Conservation (phyloP, 2,329 filamentous ascomycete species). For the Pestalotiopsis sp. region DNA sequence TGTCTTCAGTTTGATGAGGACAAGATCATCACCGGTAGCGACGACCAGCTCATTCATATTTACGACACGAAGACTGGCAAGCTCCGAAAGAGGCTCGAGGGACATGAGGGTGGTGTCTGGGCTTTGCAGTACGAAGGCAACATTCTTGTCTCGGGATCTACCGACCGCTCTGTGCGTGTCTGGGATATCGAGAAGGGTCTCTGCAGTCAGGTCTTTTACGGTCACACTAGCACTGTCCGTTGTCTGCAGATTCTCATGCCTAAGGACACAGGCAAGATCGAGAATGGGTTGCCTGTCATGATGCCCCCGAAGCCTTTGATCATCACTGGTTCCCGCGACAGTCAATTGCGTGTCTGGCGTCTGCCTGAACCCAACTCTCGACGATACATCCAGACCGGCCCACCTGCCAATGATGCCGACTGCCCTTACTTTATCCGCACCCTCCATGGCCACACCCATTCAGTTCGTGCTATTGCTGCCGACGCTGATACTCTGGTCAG, state of each 20-base stretch:
- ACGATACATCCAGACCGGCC: constrained; percentile 76
- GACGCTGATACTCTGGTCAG: constrained; percentile 95
- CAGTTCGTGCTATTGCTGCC: constrained; percentile 92
- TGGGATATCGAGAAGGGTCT: constrained; percentile 96
- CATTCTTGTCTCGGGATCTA: constrained; percentile 91
- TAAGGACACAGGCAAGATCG: constrained; percentile 70
- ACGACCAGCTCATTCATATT: constrained; percentile 96
- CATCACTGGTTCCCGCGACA: constrained; percentile 95
- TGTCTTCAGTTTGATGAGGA: constrained; percentile 97
- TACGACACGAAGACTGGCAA: constrained; percentile 96
- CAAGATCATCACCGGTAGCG: constrained; percentile 96
- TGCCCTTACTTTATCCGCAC: constrained; percentile 95
- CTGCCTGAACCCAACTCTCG: constrained; percentile 80
- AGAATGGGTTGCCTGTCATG: constrained; percentile 76
- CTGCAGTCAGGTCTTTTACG: constrained; percentile 95
- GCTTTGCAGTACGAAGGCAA: constrained; percentile 96
- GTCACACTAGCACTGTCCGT: constrained; percentile 94
- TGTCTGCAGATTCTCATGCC: constrained; percentile 95
- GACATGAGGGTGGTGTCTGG: constrained; percentile 97
- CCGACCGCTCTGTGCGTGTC: constrained; percentile 95
- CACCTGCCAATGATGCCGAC: constrained; percentile 72
- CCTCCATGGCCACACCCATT: constrained; percentile 84
- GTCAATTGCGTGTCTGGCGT: constrained; percentile 91
- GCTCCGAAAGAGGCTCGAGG: constrained; percentile 79
- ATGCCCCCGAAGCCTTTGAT: constrained; percentile 94